Evolutionary conservation across 1,284 basidiomycete species (phyloP).

Genomic region (Tilletia indica): DNA sequence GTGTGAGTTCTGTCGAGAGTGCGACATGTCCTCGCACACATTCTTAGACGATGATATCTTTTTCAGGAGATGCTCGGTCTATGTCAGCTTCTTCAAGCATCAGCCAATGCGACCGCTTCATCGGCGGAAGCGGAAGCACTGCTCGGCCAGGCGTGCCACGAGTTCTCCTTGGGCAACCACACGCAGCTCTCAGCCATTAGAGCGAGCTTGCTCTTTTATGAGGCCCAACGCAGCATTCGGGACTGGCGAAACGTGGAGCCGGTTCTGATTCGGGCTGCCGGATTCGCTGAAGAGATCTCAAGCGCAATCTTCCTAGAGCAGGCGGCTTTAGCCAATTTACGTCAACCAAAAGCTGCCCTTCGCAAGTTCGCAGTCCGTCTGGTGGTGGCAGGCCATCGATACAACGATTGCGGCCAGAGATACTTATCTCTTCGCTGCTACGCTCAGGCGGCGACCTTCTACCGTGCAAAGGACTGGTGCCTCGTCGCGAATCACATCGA

Average conservation of each 20-base stretch:
- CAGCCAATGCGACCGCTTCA: conserved; percentile 29
- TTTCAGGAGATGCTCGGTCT: conserved; percentile 48
- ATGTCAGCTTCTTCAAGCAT: conserved; percentile 33
- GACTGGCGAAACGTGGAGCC: conserved; percentile 34
- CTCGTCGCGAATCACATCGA: conserved; percentile 59
- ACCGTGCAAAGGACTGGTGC: conserved; percentile 54
- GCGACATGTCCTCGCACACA: not conserved
- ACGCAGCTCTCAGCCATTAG: conserved; percentile 25
- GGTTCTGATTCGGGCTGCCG: conserved; percentile 39
- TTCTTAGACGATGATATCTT: not conserved
- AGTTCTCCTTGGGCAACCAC: not conserved
- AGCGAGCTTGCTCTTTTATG: conserved; percentile 46
- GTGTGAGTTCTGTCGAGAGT: conserved; percentile 26
- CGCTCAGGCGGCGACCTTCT: conserved; percentile 32
- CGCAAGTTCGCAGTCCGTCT: conserved; percentile 60
- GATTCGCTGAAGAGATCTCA: conserved; percentile 59
- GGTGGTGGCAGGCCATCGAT: conserved; percentile 60
- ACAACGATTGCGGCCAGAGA: conserved; percentile 62
- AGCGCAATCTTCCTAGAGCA: conserved; percentile 62
- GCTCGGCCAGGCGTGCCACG: conserved; percentile 19
- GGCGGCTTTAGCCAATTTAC: conserved; percentile 59
- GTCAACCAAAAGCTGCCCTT: conserved; percentile 50
- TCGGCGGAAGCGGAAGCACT: conserved; percentile 42
- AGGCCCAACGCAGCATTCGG: conserved; percentile 35
- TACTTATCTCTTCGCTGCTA: conserved; percentile 36